Conservation (phyloP, 2,329 filamentous ascomycete genomes). For the Aspergillus brunneoviolaceus region DNA sequence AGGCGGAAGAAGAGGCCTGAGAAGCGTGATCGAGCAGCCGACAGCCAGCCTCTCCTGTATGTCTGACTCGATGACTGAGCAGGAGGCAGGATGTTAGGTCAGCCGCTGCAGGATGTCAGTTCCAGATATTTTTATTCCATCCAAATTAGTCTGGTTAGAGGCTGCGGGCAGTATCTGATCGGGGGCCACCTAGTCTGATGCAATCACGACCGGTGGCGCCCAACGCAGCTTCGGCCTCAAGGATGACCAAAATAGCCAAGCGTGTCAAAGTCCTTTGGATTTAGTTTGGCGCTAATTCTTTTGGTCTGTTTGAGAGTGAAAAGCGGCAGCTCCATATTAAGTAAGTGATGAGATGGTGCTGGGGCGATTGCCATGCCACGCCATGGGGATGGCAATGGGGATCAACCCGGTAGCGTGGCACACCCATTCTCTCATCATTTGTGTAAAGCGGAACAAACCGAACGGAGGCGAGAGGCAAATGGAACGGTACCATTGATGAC, state of each 20-base stretch:
- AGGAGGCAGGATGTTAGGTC: constrained; percentile 4
- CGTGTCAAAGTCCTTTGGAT: not conserved
- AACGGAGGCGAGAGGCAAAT: not conserved
- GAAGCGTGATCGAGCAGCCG: not conserved
- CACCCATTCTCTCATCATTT: not conserved
- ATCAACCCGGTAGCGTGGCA: not conserved
- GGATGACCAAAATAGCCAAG: constrained; percentile 3
- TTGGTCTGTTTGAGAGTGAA: constrained; percentile 4
- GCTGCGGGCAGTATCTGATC: constrained; percentile 1
- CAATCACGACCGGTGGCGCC: constrained; percentile 7
- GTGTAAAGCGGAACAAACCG: not conserved
- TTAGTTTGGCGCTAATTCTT: constrained; percentile 1
- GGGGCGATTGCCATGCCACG: not conserved
- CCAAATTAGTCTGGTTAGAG: not conserved
- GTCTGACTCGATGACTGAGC: not conserved
- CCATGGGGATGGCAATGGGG: not conserved
- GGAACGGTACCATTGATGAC: constrained; percentile 3
- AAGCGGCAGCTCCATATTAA: not conserved
- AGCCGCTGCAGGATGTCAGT: constrained; percentile 7
- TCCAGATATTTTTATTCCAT: constrained; percentile 1
- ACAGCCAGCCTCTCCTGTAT: constrained; percentile 6
- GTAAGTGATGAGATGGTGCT: not conserved
- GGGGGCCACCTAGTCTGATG: constrained; percentile 5
- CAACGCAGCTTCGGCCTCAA: constrained; percentile 3
- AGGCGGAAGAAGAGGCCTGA: not conserved